These are phyloP conservation scores for Mycogone perniciosa DNA, from an alignment of 2,329 filamentous ascomycete species.

Conservation along the genomic window DNA sequence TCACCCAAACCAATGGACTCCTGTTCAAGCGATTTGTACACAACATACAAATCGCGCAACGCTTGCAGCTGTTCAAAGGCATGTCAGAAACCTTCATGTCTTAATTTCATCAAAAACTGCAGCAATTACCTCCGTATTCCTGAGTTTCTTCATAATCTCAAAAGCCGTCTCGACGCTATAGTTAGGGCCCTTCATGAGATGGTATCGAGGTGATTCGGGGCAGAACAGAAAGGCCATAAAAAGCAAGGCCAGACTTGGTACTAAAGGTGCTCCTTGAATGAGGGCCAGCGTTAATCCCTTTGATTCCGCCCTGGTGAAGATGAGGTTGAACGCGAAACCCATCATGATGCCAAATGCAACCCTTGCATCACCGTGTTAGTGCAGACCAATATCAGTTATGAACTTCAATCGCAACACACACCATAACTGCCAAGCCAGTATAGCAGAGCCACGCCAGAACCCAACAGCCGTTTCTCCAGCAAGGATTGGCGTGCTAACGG, in stretches of 20 bases:
- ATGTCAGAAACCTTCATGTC: neutral
- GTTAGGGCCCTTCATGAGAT: conserved; percentile 32
- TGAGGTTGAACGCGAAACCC: conserved; percentile 31
- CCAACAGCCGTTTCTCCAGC: conserved; percentile 41
- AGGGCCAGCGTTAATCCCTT: conserved; percentile 20
- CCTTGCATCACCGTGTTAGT: conserved; percentile 15
- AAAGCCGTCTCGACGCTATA: conserved; percentile 33
- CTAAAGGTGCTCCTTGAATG: conserved; percentile 34
- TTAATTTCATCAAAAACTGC: neutral
- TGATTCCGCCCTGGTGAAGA: conserved; percentile 24
- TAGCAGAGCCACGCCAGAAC: conserved; percentile 42
- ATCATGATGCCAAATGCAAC: conserved; percentile 33
- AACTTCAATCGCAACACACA: conserved; percentile 3
- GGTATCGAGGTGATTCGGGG: conserved; percentile 37
- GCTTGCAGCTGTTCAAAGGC: conserved; percentile 30
- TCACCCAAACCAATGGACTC: conserved; percentile 22
- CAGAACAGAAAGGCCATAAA: conserved; percentile 31
- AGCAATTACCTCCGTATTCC: conserved; percentile 28
- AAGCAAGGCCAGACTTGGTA: conserved; percentile 31
- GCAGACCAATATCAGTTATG: neutral
- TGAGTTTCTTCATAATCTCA: conserved; percentile 27
- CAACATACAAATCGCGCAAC: conserved; percentile 34
- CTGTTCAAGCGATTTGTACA: conserved; percentile 29
- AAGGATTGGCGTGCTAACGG: conserved; percentile 41
- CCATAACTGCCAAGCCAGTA: conserved; percentile 43